Evolutionary conservation across 2,329 filamentous ascomycete species (phyloP).

Genomic region (Cytospora schulzeri): DNA sequence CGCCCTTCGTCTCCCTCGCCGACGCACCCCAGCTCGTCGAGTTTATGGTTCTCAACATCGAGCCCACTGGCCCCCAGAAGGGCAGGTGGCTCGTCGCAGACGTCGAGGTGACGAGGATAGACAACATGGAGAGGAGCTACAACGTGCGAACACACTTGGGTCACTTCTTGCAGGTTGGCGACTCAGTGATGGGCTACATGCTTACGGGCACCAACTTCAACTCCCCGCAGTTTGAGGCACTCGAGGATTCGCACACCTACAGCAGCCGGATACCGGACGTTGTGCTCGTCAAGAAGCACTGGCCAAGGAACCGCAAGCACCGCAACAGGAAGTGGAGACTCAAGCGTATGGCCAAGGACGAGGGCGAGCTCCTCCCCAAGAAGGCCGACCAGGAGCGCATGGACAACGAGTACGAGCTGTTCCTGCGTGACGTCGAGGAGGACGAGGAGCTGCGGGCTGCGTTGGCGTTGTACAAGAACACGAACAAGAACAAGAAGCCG

Average conservation of each 20-base stretch:
- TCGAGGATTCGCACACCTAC: constrained; percentile 78
- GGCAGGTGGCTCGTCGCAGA: constrained; percentile 86
- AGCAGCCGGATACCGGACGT: constrained; percentile 84
- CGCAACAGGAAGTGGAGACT: constrained; percentile 88
- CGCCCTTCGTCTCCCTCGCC: constrained; percentile 80
- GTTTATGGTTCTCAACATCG: constrained; percentile 94
- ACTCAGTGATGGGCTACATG: constrained; percentile 94
- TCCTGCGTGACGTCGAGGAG: constrained; percentile 95
- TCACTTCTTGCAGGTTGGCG: constrained; percentile 79
- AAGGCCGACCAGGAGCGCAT: constrained; percentile 86
- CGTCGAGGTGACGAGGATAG: constrained; percentile 81
- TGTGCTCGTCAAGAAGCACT: constrained; percentile 95
- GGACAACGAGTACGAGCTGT: constrained; percentile 95
- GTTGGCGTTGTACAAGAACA: constrained; percentile 81
- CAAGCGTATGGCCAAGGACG: constrained; percentile 89
- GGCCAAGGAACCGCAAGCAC: constrained; percentile 81
- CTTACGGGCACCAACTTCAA: constrained; percentile 91
- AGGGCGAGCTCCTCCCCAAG: constrained; percentile 82
- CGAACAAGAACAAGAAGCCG: constrained; percentile 48
- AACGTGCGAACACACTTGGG: constrained; percentile 91
- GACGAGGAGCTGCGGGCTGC: constrained; percentile 85
- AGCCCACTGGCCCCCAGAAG: constrained; percentile 71
- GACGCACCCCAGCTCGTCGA: constrained; percentile 85
- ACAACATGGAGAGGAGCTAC: constrained; percentile 86
- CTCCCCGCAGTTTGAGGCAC: constrained; percentile 78